Base-by-base conservation (phyloP, 2,329 filamentous ascomycete species). In the Simplicillium aogashimaense region DNA sequence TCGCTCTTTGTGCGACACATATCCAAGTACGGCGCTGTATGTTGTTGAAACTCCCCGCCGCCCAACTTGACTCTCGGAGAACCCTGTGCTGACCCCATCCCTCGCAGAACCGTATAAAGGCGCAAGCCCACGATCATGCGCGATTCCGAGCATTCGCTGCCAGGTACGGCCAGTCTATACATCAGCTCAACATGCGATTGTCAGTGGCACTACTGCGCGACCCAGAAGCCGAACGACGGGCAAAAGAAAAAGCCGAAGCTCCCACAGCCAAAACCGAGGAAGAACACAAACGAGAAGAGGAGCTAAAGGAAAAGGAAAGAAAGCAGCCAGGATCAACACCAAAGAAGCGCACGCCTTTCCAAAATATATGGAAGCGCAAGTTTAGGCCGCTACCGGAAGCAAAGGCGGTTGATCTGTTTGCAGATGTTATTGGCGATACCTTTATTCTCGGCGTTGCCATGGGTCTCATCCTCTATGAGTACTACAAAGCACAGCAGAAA, bases 21-120 rank as follows among this genome's bases (percentile, higher is more conserved):
- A 39, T 82, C 78, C 41, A 82, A 82, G 61, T 82, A 82, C 66
- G 78, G 78, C 53, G 78, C 78, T 41, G 78, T 82, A 72, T 50
- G 76, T 61, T 14, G 17, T 7, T 5, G 20, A 34, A 20, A 28
- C n/a, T 15, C 17, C 17, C 35, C 20, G 30, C 38, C 36, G 25
- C 31, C 38, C 20, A 5, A 25, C 20, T 6, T 25, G 20, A 9
- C 20, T 25, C 20, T 32, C 13, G 13, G 13, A 15, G 30, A 32
- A 20, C 3, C 17, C n/a, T 35, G n/a, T 20, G 34, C 50, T 55
- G 39, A 55, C 39, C 32, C 20, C 8, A 29, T 16, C 16, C 12
- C 3, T 8, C 16, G 17, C 45, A 82, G 78, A 82, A 81, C 55
- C 76, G 65, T 47, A 82, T 82, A 53, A 82, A 82, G 54, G 61